Conservation (phyloP, 495 filamentous ascomycete genomes). For the Aspergillus leporis region DNA sequence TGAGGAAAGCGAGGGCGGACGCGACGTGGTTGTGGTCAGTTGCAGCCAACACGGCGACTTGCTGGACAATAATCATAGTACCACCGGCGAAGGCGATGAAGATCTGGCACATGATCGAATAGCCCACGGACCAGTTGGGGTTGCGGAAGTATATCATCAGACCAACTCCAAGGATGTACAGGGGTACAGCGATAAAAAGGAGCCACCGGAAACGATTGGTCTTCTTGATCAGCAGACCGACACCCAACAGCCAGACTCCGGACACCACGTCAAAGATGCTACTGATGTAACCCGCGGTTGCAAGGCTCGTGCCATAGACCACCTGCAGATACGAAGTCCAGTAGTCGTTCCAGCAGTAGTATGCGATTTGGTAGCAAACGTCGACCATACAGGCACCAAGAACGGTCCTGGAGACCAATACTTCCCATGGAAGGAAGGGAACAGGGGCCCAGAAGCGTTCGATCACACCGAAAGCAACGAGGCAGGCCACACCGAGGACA, state of each 20-base stretch:
- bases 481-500: constrained; percentile 52
- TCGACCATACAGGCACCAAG: constrained; percentile 60
- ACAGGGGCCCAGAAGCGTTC: constrained; percentile 56
- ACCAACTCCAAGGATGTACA: constrained; percentile 57
- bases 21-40: constrained; percentile 66
- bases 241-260: constrained; percentile 44
- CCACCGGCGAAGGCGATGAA: constrained; percentile 67
- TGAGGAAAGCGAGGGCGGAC: constrained; percentile 61
- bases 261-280: constrained; percentile 53
- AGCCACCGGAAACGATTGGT: constrained; percentile 57
- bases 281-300: constrained; percentile 54
- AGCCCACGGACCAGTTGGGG: constrained; percentile 55
- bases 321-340: constrained; percentile 74
- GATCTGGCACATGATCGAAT: constrained; percentile 72
- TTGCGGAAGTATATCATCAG: constrained; percentile 70
- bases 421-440: constrained; percentile 59
- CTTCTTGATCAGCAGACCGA: constrained; percentile 52
- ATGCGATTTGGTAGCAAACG: constrained; percentile 57
- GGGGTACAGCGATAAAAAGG: constrained; percentile 53
- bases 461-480: constrained; percentile 56
- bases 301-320: constrained; percentile 58
- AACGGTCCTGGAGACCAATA: constrained; percentile 63
- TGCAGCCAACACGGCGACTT: constrained; percentile 69
- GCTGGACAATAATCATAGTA: constrained; percentile 60
- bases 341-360: constrained; percentile 56